phyloP scores from a whole-genome alignment of 495 filamentous ascomycete species.

The Penicillium malachiteum region DNA sequence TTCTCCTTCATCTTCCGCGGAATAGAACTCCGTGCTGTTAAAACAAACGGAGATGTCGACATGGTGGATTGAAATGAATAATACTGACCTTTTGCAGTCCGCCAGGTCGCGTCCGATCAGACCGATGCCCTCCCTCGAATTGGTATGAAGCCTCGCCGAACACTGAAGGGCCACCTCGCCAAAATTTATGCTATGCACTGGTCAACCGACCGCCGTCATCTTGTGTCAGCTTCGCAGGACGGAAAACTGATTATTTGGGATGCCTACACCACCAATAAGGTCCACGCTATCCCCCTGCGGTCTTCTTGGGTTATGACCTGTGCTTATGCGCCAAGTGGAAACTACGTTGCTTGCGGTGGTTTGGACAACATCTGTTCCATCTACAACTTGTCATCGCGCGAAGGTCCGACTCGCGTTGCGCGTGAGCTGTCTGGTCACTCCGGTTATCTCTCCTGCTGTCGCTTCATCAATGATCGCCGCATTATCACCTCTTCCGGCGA shows the following conservation, averaged over 20 bases:
- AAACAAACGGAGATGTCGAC: not conserved
- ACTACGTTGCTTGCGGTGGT: constrained; percentile 97
- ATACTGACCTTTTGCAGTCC: constrained; percentile 60
- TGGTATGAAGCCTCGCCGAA: constrained; percentile 93
- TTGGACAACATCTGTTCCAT: constrained; percentile 99
- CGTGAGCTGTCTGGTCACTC: constrained; percentile 96
- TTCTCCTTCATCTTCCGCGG: not conserved
- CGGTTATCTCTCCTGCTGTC: constrained; percentile 96
- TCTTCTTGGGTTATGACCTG: constrained; percentile 99
- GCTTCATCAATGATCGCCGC: constrained; percentile 97
- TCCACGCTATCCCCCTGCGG: constrained; percentile 96
- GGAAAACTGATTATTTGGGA: constrained; percentile 99
- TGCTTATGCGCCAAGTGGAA: constrained; percentile 96
- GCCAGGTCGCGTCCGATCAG: constrained; percentile 82
- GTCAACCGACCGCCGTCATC: constrained; percentile 97
- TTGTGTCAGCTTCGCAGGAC: constrained; percentile 97
- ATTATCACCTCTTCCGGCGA: constrained; percentile 98
- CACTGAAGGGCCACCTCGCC: constrained; percentile 93
- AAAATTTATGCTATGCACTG: constrained; percentile 99
- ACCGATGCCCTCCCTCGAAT: constrained; percentile 88
- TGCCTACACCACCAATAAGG: constrained; percentile 99
- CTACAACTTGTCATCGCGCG: constrained; percentile 95
- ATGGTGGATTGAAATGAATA: not conserved
- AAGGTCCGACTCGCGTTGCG: constrained; percentile 94
- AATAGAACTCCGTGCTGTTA: not conserved